Conservation (phyloP, 2,329 filamentous ascomycete species). For the Ramularia endophylla region DNA sequence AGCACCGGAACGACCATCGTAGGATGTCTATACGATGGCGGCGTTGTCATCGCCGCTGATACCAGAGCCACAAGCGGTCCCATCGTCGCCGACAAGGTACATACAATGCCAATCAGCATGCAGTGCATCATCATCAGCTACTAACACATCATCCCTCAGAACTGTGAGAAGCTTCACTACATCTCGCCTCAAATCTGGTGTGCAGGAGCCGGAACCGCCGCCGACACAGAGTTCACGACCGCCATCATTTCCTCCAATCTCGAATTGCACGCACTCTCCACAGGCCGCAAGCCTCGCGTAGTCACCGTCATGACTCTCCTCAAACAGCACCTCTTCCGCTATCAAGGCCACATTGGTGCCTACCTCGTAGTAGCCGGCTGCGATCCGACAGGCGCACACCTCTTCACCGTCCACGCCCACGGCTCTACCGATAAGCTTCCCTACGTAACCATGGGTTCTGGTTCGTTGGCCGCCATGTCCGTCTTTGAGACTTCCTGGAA, state of each 20-base stretch:
- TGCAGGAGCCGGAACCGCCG: slow-evolving; percentile 93
- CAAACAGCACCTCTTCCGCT: slow-evolving; percentile 98
- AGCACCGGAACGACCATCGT: slow-evolving; percentile 99
- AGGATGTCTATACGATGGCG: slow-evolving; percentile 91
- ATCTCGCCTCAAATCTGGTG: slow-evolving; percentile 99
- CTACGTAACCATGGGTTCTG: slow-evolving; percentile 98
- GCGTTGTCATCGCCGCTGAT: slow-evolving; percentile 97
- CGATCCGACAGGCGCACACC: slow-evolving; percentile 88
- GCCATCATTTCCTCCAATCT: slow-evolving; percentile 98
- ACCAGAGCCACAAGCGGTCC: slow-evolving; percentile 94
- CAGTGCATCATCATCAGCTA: background rate
- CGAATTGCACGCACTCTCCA: slow-evolving; percentile 93
- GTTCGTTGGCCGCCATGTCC: slow-evolving; percentile 93
- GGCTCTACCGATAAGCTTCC: slow-evolving; percentile 97
- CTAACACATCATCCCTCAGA: slow-evolving; percentile 42
- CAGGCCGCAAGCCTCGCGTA: slow-evolving; percentile 91
- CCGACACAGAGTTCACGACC: slow-evolving; percentile 98
- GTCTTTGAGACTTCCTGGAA: slow-evolving; percentile 98
- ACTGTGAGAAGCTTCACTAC: slow-evolving; percentile 99
- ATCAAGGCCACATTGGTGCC: slow-evolving; percentile 96
- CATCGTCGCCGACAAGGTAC: slow-evolving; percentile 95
- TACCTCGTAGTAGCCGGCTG: slow-evolving; percentile 97
- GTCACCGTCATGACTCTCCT: slow-evolving; percentile 99
- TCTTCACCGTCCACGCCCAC: slow-evolving; percentile 98
- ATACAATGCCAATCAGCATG: slow-evolving; percentile 7